Base-by-base conservation (phyloP, 352 stramenopile species). In the Aphanomyces euteiches region DNA sequence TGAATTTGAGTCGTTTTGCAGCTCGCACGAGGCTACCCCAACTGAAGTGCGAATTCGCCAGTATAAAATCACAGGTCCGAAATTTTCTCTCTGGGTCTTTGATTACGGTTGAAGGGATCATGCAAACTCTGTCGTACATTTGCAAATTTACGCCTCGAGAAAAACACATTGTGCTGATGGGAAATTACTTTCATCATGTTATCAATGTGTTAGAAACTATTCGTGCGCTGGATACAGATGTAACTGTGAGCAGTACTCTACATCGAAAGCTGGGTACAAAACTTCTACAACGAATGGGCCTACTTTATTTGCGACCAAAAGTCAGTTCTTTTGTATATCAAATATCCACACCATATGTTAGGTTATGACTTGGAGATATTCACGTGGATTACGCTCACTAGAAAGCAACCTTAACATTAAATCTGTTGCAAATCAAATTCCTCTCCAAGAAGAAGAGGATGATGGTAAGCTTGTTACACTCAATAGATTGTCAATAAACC, bases 211-310 rank as follows among this genome's bases (percentile, higher is more conserved):
- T 92, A 47, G 75, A 75, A 13, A 75, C 80, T 10, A 77, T 92
- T 3, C 81, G 82, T 0, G 78, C 88, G 1, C 79, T 88, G n/a
- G 82, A 88, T 19, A 66, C 77, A 7, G 73, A 71, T 8, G 72
- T 70, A 3, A 56, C 40, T 39, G n/a, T 70, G 19, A 93, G 85
- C 71, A 92, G 81, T 66, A 95, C 88, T 2, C 65, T 98, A 40
- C 80, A 98, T 48, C 84, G 93, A 59, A 98, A 98, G 69, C 80
- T 98, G n/a, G 85, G 97, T 37, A 87, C 98, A 5, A 99, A 99
- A 76, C 84, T 99, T 19, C 94, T 98, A 73, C 94, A 98, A 72
- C 84, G 97, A 15, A 84, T 98, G 10, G 97, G 96, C 4, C 81
- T 97, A 39, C 76, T 97, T 0, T 98, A 98, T 72, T 77, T 99